Evolutionary conservation across 1,284 basidiomycete genomes (phyloP).

Genomic region (Ustilago shanxiensis): DNA sequence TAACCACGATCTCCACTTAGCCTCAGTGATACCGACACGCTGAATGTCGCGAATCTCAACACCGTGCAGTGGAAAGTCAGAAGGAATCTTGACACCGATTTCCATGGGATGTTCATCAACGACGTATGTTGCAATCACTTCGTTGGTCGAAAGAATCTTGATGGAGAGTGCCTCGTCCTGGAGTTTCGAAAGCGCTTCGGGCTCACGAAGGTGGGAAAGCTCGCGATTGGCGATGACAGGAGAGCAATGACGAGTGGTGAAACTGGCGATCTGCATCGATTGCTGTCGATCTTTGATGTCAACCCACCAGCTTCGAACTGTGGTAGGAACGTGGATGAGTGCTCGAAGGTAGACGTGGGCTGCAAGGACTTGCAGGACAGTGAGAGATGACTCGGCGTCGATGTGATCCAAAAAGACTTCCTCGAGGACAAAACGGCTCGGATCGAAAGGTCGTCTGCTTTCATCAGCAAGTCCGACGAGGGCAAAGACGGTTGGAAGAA

Average conservation of each 20-base stretch:
- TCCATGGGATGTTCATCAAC: constrained; percentile 97
- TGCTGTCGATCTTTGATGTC: constrained; percentile 91
- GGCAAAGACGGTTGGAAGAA: constrained; percentile 83
- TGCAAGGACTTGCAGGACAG: constrained; percentile 78
- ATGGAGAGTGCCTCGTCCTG: constrained; percentile 85
- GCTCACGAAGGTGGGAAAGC: constrained; percentile 80
- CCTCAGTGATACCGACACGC: constrained; percentile 84
- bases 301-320: constrained; percentile 81
- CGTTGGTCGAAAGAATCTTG: constrained; percentile 75
- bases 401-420: constrained; percentile 80
- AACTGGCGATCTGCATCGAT: constrained; percentile 79
- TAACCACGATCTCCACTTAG: constrained; percentile 93
- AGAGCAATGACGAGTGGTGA: constrained; percentile 89
- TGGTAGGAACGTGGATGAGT: constrained; percentile 62
- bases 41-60: constrained; percentile 89
- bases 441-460: constrained; percentile 75
- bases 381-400: constrained; percentile 48
- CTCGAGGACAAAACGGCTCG: constrained; percentile 86
- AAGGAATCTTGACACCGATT: constrained; percentile 86
- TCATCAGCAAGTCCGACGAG: constrained; percentile 73
- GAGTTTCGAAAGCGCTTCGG: constrained; percentile 77
- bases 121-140: constrained; percentile 76
- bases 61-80: constrained; percentile 89
- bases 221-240: constrained; percentile 88
- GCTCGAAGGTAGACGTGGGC: constrained; percentile 80